Evolutionary conservation across 2,329 filamentous ascomycete genomes (phyloP), one percentile per base, ranked within the genome.

Genomic region (Hymenoscyphus linearis): DNA sequence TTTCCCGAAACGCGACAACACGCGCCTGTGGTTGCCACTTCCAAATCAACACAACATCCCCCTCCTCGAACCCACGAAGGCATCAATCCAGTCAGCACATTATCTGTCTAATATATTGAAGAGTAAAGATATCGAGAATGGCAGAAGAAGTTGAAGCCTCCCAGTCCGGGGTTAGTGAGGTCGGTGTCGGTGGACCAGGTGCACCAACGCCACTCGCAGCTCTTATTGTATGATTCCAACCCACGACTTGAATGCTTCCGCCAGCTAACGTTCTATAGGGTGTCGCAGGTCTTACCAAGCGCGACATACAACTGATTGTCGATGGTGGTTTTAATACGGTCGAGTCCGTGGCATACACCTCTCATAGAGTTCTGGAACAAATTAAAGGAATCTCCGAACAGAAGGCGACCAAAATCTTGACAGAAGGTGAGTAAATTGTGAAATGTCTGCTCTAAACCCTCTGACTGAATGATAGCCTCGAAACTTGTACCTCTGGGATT

Each of bases 401-500:
- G 72, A 99, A 99, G 74, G 95, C 96, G 2, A 87, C 85, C 36
- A 98, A 98, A 73, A 87, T 99, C 47, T 80, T 99, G 31, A 86
- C 85, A 14, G 95, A 98, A 81, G 93, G 93, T 93, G 54, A 13
- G 59, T 47, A n/a, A 12, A 26, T 54, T 52, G 3, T 35, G 16
- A 34, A 55, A 1, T 62, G 2, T 14, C 34, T 9, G 3, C 40
- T 4, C 16, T 0, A 10, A 35, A 5, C 57, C 67, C 13, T 67
- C 27, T 55, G 12, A 60, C 52, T 7, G 52, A 7, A 44, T 10
- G 26, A 56, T 68, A 96, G 93, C 93, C 31, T 93, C 92, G 1
- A 99, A 97, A 76, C 84, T 98, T 57, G 95, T 99, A 0, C 95
- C 95, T 0, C 96, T 99, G 93, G 95, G 95, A 50, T 99, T 99